phyloP scores from a whole-genome alignment of 164 flowering plant species.

The Cinnamomum micranthum region DNA sequence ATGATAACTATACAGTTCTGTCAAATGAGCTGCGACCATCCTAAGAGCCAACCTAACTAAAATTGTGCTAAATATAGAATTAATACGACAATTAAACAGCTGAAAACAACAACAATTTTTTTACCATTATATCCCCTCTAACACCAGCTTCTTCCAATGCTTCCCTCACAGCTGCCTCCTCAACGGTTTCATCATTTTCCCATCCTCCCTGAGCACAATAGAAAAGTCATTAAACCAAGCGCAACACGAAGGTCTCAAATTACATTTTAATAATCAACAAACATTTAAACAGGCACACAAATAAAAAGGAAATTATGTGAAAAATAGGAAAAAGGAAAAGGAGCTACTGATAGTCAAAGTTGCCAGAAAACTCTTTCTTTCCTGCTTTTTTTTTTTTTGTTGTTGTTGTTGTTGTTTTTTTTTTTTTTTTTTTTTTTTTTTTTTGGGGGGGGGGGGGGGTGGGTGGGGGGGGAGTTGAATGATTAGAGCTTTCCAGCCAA shows the following conservation, averaged over 20 bases:
- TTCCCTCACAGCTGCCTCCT: slow-evolving; percentile 83
- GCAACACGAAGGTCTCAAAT: neutral
- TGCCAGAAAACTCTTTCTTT: too few species aligned
- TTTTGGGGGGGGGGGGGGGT: too few species aligned
- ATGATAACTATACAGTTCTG: too few species aligned
- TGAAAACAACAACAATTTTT: neutral
- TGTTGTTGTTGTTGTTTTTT: too few species aligned
- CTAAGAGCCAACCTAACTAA: too few species aligned
- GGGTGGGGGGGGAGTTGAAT: too few species aligned
- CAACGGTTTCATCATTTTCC: slow-evolving; percentile 93
- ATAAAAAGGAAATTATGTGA: neutral
- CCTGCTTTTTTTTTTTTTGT: too few species aligned
- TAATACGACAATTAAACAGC: neutral
- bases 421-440: too few species aligned
- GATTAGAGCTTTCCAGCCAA: too few species aligned
- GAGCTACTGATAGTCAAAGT: too few species aligned
- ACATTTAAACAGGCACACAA: neutral
- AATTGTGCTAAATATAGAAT: neutral
- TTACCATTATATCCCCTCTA: slow-evolving; percentile 74
- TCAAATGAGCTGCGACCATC: too few species aligned
- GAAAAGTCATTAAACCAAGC: neutral
- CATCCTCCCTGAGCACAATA: slow-evolving; percentile 66
- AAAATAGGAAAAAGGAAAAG: too few species aligned
- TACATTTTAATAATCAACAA: neutral
- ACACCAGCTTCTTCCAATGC: slow-evolving; percentile 96